phyloP scores from a whole-genome alignment of 345 rosid genomes.

The Orychophragmus violaceus region DNA sequence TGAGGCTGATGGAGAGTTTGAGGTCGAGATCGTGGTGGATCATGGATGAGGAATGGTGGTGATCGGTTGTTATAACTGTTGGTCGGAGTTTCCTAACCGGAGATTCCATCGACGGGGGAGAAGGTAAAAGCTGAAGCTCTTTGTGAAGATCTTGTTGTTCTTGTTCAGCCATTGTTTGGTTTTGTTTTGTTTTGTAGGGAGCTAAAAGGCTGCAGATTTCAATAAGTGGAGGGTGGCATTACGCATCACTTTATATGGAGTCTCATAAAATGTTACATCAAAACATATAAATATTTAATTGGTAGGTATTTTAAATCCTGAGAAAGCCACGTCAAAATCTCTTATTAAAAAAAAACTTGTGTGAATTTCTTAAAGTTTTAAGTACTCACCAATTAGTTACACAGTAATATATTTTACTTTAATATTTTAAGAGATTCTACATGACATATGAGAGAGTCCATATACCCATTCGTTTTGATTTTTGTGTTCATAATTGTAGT shows the following conservation, averaged over 20 bases:
- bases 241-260: constrained; percentile 30
- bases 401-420: too few relatives aligned
- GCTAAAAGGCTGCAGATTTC: constrained; percentile 23
- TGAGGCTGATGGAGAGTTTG: constrained; percentile 76
- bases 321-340: too few relatives aligned
- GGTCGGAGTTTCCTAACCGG: constrained; percentile 13
- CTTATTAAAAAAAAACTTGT: too few relatives aligned
- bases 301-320: too few relatives aligned
- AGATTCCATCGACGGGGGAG: constrained; percentile 31
- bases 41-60: constrained; percentile 28
- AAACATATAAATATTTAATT: too few relatives aligned
- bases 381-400: too few relatives aligned
- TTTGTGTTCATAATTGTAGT: background rate
- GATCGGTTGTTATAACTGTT: constrained; percentile 12
- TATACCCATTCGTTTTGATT: background rate
- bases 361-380: too few relatives aligned
- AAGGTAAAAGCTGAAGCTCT: constrained; percentile 82
- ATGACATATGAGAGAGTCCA: too few relatives aligned
- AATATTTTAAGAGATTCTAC: too few relatives aligned
- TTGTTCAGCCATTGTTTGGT: constrained; percentile 18
- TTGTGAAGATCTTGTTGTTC: constrained; percentile 41
- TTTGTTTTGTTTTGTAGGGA: constrained; percentile 4
- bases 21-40: constrained; percentile 67
- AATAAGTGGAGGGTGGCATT: constrained; percentile 23
- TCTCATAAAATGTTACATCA: too few relatives aligned